A percentile compares a stretch with the other conserved stretches of the same genome.
phyloP scores from a whole-genome alignment of 2,329 filamentous ascomycete genomes.

The Penicillium janthinellum region DNA sequence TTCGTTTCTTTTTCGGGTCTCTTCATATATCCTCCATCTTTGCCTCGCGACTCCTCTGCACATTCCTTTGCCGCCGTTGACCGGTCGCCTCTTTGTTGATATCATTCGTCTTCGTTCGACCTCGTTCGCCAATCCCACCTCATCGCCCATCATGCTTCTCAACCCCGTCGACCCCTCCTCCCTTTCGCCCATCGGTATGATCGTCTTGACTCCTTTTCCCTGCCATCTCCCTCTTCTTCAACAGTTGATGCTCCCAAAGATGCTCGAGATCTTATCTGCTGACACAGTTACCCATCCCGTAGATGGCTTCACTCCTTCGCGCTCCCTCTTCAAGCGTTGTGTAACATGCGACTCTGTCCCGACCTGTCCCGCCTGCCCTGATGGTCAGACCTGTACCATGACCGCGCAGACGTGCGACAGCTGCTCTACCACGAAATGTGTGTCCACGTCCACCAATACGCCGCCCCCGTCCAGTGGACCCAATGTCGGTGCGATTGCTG shows the following conservation, averaged over 20 bases:
- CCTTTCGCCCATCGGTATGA: neutral
- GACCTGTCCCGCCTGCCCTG: conserved; percentile 61
- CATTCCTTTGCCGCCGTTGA: conserved; percentile 24
- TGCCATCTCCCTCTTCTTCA: neutral
- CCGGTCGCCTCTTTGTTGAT: conserved; percentile 23
- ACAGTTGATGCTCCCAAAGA: neutral
- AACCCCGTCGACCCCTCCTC: conserved; percentile 15
- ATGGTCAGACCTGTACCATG: conserved; percentile 61
- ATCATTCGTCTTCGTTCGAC: conserved; percentile 4
- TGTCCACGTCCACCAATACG: conserved; percentile 29
- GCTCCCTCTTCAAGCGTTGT: conserved; percentile 49
- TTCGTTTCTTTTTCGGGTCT: conserved; percentile 9
- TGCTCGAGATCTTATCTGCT: neutral
- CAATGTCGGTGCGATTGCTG: conserved; percentile 83
- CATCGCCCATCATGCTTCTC: conserved; percentile 32
- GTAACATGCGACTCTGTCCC: conserved; percentile 59
- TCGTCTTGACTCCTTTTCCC: neutral
- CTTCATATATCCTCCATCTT: neutral
- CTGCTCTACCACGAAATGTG: conserved; percentile 60
- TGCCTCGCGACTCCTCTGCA: conserved; percentile 2
- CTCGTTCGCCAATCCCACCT: conserved; percentile 3
- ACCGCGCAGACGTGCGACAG: conserved; percentile 59
- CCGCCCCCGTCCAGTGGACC: conserved; percentile 49
- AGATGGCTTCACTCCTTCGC: conserved; percentile 22
- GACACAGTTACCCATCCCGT: neutral